These are phyloP conservation scores for Calonectria fujianensis DNA, from an alignment of 2,329 filamentous ascomycete species.

Conservation along the genomic window DNA sequence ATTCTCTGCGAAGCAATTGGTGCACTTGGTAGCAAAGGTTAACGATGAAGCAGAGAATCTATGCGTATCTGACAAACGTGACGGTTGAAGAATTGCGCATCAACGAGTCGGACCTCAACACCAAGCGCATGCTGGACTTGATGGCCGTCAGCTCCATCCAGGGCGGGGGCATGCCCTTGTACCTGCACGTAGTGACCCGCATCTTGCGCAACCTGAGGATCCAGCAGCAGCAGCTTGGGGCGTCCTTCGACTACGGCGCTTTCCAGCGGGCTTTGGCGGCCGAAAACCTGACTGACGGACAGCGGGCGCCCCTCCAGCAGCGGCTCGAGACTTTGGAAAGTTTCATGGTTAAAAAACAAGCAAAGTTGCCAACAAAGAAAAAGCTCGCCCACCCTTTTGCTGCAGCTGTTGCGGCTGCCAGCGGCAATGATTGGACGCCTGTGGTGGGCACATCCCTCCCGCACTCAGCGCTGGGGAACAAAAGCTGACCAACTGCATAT, in stretches of 20 bases:
- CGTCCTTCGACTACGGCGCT: slow-evolving; percentile 68
- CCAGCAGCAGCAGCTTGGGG: slow-evolving; percentile 61
- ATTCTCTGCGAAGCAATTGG: neutral
- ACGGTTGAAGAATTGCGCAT: slow-evolving; percentile 70
- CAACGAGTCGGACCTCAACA: slow-evolving; percentile 72
- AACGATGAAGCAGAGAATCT: slow-evolving; percentile 58
- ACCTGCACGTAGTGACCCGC: slow-evolving; percentile 73
- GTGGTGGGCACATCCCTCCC: slow-evolving; percentile 40
- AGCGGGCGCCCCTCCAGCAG: slow-evolving; percentile 71
- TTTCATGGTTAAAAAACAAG: slow-evolving; percentile 57
- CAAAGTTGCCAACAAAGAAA: slow-evolving; percentile 1
- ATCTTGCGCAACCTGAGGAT: slow-evolving; percentile 75
- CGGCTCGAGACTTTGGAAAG: slow-evolving; percentile 70
- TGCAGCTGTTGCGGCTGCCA: neutral
- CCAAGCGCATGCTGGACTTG: slow-evolving; percentile 74
- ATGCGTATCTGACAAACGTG: slow-evolving; percentile 65
- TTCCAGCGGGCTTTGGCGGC: slow-evolving; percentile 63
- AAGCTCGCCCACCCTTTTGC: neutral
- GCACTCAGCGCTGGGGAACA: neutral
- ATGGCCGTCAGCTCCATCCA: slow-evolving; percentile 70
- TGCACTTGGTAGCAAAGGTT: neutral
- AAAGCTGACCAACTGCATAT: slow-evolving; percentile 12
- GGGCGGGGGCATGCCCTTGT: slow-evolving; percentile 70
- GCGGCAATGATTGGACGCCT: slow-evolving; percentile 46
- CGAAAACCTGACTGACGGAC: slow-evolving; percentile 66